phyloP scores from a whole-genome alignment of 202 grass and related monocot genomes.

The Panicum hallii region DNA sequence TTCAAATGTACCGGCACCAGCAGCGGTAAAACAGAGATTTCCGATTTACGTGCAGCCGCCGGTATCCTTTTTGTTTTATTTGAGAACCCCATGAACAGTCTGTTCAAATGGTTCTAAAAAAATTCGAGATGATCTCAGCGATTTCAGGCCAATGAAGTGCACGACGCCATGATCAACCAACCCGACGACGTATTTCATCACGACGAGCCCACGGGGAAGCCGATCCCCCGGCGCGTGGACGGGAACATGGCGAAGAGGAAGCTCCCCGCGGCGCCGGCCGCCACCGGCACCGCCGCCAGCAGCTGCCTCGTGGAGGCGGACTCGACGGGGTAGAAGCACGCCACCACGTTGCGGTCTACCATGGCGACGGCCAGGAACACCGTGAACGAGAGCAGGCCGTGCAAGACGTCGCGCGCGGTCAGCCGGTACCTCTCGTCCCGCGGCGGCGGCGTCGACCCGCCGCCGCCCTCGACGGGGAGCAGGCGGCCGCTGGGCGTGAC shows the following conservation, averaged over 20 bases:
- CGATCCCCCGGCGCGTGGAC: conserved; percentile 71
- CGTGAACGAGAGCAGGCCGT: conserved; percentile 67
- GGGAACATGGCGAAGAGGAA: conserved; percentile 79
- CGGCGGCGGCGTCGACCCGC: neutral
- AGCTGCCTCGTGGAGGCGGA: conserved; percentile 50
- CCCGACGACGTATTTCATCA: neutral
- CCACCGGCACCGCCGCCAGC: conserved; percentile 61
- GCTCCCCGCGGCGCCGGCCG: conserved; percentile 62
- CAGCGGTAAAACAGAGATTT: too few species aligned
- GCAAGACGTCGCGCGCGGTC: conserved; percentile 56
- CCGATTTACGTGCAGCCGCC: too few species aligned
- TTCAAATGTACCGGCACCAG: too few species aligned
- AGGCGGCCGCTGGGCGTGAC: conserved; percentile 51
- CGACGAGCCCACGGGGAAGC: conserved; percentile 55
- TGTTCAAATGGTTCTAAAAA: too few species aligned
- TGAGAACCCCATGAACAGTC: too few species aligned
- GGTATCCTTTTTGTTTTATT: too few species aligned
- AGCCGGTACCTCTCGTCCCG: conserved; percentile 44
- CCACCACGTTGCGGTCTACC: conserved; percentile 66
- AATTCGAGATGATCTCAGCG: too few species aligned
- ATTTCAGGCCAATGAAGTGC: too few species aligned
- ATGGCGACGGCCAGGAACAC: conserved; percentile 71
- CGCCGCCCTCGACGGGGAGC: conserved; percentile 36
- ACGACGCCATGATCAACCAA: too few species aligned
- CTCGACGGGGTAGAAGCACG: conserved; percentile 78